These are phyloP conservation scores for Anthracocystis walkeri DNA, from an alignment of 1,284 basidiomycete genomes.

Conservation along the genomic window DNA sequence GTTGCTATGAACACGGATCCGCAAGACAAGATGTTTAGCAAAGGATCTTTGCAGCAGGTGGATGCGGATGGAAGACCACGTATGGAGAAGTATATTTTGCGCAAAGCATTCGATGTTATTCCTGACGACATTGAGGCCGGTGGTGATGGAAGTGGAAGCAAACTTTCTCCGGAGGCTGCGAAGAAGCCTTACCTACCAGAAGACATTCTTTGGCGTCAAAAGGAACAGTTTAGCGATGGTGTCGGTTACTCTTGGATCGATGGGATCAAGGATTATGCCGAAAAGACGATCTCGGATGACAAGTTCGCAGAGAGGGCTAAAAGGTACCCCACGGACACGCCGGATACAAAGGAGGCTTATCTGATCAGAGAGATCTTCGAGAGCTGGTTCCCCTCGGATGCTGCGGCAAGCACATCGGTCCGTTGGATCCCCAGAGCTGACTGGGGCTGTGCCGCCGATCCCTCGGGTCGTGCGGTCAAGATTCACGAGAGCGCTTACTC, in stretches of 20 bases:
- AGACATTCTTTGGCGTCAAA: conserved; percentile 97
- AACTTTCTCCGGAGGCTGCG: conserved; percentile 21
- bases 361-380: conserved; percentile 95
- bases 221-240: conserved; percentile 99
- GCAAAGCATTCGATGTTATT: conserved; percentile 92
- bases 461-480: conserved; percentile 91
- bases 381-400: conserved; percentile 77
- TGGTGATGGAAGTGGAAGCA: conserved; percentile 35
- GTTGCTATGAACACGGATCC: conserved; percentile 92
- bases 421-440: conserved; percentile 76
- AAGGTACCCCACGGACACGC: conserved; percentile 84
- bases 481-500: conserved; percentile 93
- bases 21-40: conserved; percentile 89
- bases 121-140: conserved; percentile 79
- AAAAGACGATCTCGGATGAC: conserved; percentile 81
- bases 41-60: conserved; percentile 79
- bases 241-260: conserved; percentile 99
- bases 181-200: conserved; percentile 84
- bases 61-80: conserved; percentile 73
- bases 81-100: conserved; percentile 83
- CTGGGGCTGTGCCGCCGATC: conserved; percentile 95
- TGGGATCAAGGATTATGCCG: conserved; percentile 94
- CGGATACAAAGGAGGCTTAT: conserved; percentile 98
- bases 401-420: conserved; percentile 92
- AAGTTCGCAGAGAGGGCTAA: conserved; percentile 80